Evolutionary conservation across 306 rosid species (phyloP).

Genomic region (Crataegus laevigata): DNA sequence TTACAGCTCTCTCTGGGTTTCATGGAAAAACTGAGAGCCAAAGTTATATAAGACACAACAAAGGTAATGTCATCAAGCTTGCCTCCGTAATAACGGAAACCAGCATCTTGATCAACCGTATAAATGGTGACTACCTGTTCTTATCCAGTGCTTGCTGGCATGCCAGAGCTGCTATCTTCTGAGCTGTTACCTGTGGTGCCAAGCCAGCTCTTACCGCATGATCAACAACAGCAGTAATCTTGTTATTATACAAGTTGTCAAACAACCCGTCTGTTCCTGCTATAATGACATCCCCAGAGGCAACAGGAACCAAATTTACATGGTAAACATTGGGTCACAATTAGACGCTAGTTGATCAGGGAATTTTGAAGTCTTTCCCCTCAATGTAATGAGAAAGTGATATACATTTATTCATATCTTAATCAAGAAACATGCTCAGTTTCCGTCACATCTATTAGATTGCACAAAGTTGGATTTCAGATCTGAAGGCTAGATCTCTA

Average conservation of each 20-base stretch:
- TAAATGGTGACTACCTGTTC: slow-evolving; percentile 73
- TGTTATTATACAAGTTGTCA: slow-evolving; percentile 70
- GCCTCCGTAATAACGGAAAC: slow-evolving; percentile 74
- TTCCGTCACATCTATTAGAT: background rate
- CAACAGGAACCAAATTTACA: slow-evolving; percentile 57
- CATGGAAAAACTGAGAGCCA: slow-evolving; percentile 16
- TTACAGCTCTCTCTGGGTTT: background rate
- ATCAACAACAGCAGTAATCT: slow-evolving; percentile 54
- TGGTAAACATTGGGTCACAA: slow-evolving; percentile 19
- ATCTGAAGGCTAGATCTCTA: background rate
- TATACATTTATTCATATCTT: background rate
- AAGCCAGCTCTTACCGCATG: slow-evolving; percentile 50
- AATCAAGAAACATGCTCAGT: background rate
- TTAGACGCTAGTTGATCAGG: background rate
- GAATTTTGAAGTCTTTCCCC: background rate
- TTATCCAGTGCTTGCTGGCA: slow-evolving; percentile 63
- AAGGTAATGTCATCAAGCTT: slow-evolving; percentile 91
- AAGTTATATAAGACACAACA: slow-evolving; percentile 64
- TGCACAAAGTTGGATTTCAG: background rate
- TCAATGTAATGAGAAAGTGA: background rate
- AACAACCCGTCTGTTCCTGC: slow-evolving; percentile 93
- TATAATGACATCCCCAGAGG: slow-evolving; percentile 59
- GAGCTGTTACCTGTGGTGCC: slow-evolving; percentile 70
- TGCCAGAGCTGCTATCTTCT: slow-evolving; percentile 83
- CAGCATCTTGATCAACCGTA: slow-evolving; percentile 84